Conservation (phyloP, 148 eudicot genomes). For the Beta vulgaris region DNA sequence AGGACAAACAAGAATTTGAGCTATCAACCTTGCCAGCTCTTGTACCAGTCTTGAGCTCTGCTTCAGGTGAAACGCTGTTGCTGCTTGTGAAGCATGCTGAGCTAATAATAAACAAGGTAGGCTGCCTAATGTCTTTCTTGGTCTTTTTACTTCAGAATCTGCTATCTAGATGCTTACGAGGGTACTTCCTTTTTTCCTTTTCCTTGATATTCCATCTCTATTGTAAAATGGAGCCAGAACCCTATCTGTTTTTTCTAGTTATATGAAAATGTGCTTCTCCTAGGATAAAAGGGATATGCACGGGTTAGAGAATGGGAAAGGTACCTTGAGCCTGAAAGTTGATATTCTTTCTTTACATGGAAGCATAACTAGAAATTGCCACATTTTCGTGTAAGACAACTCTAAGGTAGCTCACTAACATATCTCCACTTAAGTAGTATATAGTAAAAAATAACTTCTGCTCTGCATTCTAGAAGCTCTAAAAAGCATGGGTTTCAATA, state of each 20-base stretch:
- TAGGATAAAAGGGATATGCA: background rate
- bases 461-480: too few relatives aligned
- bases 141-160: background rate
- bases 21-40: conserved; percentile 95
- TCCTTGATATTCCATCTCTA: background rate
- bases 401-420: background rate
- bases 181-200: background rate
- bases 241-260: background rate
- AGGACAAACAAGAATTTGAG: conserved; percentile 96
- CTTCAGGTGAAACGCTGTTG: conserved; percentile 85
- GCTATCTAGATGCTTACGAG: conserved; percentile 2
- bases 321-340: background rate
- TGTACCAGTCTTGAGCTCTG: conserved; percentile 81
- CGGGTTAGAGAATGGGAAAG: background rate
- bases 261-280: background rate
- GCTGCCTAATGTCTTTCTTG: background rate
- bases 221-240: background rate
- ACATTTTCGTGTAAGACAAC: background rate
- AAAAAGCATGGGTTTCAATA: too few relatives aligned
- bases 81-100: conserved; percentile 95
- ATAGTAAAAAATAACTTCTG: too few relatives aligned
- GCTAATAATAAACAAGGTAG: conserved; percentile 80
- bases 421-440: background rate
- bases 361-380: background rate
- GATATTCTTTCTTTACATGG: background rate